phyloP scores from a whole-genome alignment of 805 yeast species.

The Metschnikowia similis region DNA sequence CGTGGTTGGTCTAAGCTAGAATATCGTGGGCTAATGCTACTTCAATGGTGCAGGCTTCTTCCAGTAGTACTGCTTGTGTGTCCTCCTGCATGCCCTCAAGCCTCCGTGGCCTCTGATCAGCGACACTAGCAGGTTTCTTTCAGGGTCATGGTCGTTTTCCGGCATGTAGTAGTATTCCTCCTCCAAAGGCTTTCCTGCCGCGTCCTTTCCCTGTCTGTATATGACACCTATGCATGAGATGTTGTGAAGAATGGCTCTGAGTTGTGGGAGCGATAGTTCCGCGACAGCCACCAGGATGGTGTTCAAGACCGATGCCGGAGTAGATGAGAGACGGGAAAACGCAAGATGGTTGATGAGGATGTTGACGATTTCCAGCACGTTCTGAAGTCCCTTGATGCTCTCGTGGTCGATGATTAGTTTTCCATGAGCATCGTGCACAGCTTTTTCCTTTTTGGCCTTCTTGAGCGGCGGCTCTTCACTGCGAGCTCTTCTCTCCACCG shows the following conservation, averaged over 20 bases:
- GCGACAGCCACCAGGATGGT: slow-evolving; percentile 57
- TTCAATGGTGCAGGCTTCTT: slow-evolving; percentile 52
- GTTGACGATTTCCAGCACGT: slow-evolving; percentile 53
- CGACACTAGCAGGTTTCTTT: slow-evolving; percentile 65
- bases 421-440: slow-evolving; percentile 21
- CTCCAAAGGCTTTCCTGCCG: slow-evolving; percentile 91
- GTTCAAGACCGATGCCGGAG: slow-evolving; percentile 72
- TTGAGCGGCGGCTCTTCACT: slow-evolving; percentile 32
- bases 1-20: not conserved
- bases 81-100: slow-evolving; percentile 84
- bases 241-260: slow-evolving; percentile 41
- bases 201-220: slow-evolving; percentile 87
- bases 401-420: slow-evolving; percentile 23
- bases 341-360: slow-evolving; percentile 81
- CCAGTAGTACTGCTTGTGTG: slow-evolving; percentile 87
- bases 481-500: slow-evolving; percentile 21
- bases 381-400: slow-evolving; percentile 28
- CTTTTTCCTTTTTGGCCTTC: slow-evolving; percentile 16
- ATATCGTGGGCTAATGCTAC: slow-evolving; percentile 16
- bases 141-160: slow-evolving; percentile 71
- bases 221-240: slow-evolving; percentile 78
- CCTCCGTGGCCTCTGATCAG: slow-evolving; percentile 77
- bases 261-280: slow-evolving; percentile 39
- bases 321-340: slow-evolving; percentile 80
- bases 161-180: slow-evolving; percentile 90